Evolutionary conservation across 1,284 basidiomycete genomes (phyloP).

Genomic region (Spongiforma sp.): DNA sequence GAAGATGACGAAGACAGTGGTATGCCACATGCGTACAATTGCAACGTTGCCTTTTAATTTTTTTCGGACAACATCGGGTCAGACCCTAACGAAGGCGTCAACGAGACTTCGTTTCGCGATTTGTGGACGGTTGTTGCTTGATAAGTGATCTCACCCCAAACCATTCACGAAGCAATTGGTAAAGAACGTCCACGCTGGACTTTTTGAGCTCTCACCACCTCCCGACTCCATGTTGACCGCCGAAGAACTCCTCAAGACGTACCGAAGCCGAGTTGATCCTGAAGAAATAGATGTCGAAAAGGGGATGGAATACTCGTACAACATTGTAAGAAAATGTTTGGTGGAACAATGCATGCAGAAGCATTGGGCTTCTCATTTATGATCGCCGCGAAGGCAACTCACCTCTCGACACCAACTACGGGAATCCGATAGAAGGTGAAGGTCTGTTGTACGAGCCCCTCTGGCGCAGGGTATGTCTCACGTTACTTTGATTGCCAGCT

Average conservation of each 20-base stretch:
- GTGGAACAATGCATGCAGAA: not conserved
- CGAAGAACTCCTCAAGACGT: not conserved
- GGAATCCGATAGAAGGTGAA: not conserved
- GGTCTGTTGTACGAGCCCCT: not conserved
- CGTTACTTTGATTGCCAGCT: too few relatives aligned
- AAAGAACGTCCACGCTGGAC: not conserved
- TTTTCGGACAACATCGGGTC: not conserved
- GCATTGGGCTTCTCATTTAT: not conserved
- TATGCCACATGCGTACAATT: not conserved
- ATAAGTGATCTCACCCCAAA: not conserved
- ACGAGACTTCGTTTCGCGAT: not conserved
- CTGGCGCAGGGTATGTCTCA: too few relatives aligned
- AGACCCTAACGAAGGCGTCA: not conserved
- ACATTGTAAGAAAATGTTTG: not conserved
- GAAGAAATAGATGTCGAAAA: not conserved
- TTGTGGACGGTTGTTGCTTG: not conserved
- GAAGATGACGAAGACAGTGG: not conserved
- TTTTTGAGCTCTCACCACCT: not conserved
- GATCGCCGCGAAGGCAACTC: not conserved
- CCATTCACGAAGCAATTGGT: not conserved
- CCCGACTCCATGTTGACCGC: not conserved
- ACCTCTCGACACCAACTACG: not conserved
- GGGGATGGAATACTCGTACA: not conserved
- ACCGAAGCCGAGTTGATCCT: not conserved
- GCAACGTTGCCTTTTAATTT: not conserved